phyloP scores from a whole-genome alignment of 352 stramenopile genomes.

The Phytopythium cucurbitacearum region DNA sequence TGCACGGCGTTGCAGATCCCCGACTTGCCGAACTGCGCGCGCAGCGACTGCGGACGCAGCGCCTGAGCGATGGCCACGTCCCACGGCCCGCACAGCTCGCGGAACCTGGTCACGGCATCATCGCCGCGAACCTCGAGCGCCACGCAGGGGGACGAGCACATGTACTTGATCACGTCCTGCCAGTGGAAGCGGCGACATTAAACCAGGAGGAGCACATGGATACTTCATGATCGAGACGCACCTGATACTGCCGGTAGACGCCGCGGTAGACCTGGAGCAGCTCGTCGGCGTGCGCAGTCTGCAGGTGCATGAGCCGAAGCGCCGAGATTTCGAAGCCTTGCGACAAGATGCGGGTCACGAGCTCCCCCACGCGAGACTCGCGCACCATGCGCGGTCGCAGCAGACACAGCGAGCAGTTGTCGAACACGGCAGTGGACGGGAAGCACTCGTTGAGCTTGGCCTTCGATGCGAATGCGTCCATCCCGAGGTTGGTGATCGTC shows the following conservation, averaged over 20 bases:
- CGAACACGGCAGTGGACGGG: conserved; percentile 46
- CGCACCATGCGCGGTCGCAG: conserved; percentile 54
- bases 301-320: conserved; percentile 80
- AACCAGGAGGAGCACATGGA: background rate
- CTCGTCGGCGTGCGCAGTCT: conserved; percentile 75
- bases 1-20: conserved; percentile 89
- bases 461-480: conserved; percentile 25
- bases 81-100: conserved; percentile 83
- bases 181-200: background rate
- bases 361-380: conserved; percentile 56
- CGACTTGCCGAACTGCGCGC: conserved; percentile 84
- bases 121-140: conserved; percentile 89
- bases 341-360: conserved; percentile 78
- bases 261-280: conserved; percentile 90
- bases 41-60: conserved; percentile 78
- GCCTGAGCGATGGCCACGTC: conserved; percentile 88
- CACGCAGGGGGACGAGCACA: conserved; percentile 82
- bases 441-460: conserved; percentile 14
- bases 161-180: conserved; percentile 88
- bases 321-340: conserved; percentile 89
- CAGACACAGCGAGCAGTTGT: conserved; percentile 65
- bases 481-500: conserved; percentile 11
- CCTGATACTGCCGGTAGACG: conserved; percentile 65
- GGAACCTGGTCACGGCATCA: conserved; percentile 73
- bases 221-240: conserved; percentile 13